Evolutionary conservation across 148 eudicot genomes (phyloP).

Genomic region (Chenopodium suecicum): DNA sequence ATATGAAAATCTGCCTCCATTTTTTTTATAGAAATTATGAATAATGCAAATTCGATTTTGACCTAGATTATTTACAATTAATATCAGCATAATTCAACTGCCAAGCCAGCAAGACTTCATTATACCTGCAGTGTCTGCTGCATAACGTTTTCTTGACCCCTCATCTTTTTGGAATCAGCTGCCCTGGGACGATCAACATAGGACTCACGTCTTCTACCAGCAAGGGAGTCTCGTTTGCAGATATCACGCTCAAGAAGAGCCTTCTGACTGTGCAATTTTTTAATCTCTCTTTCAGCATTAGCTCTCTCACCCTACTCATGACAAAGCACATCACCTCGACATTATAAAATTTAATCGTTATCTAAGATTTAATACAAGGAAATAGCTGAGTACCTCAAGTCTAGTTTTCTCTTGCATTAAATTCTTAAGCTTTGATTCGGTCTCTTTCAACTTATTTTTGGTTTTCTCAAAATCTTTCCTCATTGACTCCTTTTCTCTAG

Average conservation of each 20-base stretch:
- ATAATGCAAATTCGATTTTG: not conserved
- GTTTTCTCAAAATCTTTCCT: slow-evolving; percentile 95
- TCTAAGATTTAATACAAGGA: slow-evolving; percentile 13
- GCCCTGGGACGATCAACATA: slow-evolving; percentile 57
- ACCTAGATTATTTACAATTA: not conserved
- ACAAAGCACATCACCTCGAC: slow-evolving; percentile 9
- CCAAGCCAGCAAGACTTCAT: not conserved
- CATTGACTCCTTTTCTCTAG: slow-evolving; percentile 76
- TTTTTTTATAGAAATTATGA: not conserved
- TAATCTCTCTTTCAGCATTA: slow-evolving; percentile 80
- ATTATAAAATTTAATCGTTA: slow-evolving; percentile 6
- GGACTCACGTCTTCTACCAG: slow-evolving; percentile 80
- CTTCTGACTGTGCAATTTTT: slow-evolving; percentile 69
- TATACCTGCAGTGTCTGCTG: slow-evolving; percentile 62
- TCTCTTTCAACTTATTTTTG: slow-evolving; percentile 71
- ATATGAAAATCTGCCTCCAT: slow-evolving; percentile 1
- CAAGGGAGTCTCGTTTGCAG: slow-evolving; percentile 63
- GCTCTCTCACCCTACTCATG: slow-evolving; percentile 86
- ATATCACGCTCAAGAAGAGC: slow-evolving; percentile 86
- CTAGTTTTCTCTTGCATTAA: slow-evolving; percentile 91
- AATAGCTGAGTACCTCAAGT: slow-evolving; percentile 61
- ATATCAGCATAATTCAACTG: not conserved
- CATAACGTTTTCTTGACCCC: slow-evolving; percentile 43
- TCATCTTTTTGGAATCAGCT: slow-evolving; percentile 57
- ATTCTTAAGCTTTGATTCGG: slow-evolving; percentile 80